A percentile compares a stretch with the other conserved stretches of the same genome.
phyloP scores from a whole-genome alignment of 2,329 filamentous ascomycete genomes.

The Pyrenophora tritici-repentis region DNA sequence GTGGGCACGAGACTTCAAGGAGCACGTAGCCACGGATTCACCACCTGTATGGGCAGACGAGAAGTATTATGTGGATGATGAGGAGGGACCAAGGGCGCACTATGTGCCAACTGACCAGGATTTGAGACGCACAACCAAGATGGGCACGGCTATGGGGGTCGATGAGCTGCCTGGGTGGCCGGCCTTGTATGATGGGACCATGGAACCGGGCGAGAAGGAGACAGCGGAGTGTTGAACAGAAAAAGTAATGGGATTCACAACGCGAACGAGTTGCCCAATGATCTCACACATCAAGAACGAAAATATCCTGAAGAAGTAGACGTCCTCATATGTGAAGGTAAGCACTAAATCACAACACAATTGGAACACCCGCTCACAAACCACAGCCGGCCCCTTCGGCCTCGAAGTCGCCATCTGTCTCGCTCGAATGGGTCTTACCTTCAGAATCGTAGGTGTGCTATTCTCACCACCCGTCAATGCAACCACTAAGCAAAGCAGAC shows the following conservation, averaged over 20 bases:
- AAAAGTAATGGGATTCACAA: neutral
- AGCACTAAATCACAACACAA: neutral
- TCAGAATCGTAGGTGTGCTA: slow-evolving; percentile 39
- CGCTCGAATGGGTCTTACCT: slow-evolving; percentile 40
- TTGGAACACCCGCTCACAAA: neutral
- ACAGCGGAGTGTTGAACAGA: too few species aligned
- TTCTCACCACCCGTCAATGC: neutral
- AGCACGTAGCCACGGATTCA: too few species aligned
- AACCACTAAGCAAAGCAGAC: slow-evolving; percentile 14
- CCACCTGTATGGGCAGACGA: too few species aligned
- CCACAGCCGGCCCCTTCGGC: slow-evolving; percentile 41
- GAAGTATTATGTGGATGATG: too few species aligned
- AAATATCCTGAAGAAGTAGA: neutral
- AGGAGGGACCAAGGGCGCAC: too few species aligned
- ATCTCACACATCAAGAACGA: neutral
- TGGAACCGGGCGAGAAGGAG: too few species aligned
- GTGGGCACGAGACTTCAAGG: too few species aligned
- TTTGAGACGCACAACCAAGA: too few species aligned
- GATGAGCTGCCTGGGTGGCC: neutral
- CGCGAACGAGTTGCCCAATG: neutral
- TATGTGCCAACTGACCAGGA: too few species aligned
- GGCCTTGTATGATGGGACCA: neutral
- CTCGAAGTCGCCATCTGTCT: slow-evolving; percentile 39
- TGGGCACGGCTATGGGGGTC: neutral
- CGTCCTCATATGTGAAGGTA: neutral